Conservation (phyloP, 2,329 filamentous ascomycete genomes). For the Colletotrichum theobromicola region DNA sequence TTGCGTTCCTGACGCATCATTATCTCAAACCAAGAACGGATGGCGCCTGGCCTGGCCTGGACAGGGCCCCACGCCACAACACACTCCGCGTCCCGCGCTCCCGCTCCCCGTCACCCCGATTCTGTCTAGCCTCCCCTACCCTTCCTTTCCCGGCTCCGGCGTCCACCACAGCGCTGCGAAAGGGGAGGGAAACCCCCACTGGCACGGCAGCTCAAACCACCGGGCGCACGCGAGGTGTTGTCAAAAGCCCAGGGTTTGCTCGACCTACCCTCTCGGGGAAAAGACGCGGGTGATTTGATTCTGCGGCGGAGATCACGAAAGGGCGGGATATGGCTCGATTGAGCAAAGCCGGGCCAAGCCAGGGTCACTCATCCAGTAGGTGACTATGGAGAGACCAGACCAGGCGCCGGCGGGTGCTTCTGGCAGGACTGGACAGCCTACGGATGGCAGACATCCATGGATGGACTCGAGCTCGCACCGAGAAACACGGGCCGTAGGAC, state of each 20-base stretch:
- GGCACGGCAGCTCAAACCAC: background rate
- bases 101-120: slow-evolving; percentile 1
- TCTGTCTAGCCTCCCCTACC: background rate
- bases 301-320: slow-evolving; percentile 1
- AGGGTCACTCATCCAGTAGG: background rate
- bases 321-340: background rate
- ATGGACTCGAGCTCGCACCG: background rate
- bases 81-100: background rate
- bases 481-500: slow-evolving; percentile 13
- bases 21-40: background rate
- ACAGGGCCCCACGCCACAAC: slow-evolving; percentile 2
- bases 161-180: background rate
- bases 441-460: background rate
- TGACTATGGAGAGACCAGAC: background rate
- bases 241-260: background rate
- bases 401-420: background rate
- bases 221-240: background rate
- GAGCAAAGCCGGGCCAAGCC: background rate
- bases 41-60: background rate
- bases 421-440: background rate
- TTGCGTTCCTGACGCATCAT: background rate
- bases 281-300: background rate
- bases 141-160: background rate
- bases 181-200: background rate
- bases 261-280: slow-evolving; percentile 1